Evolutionary conservation across 305 asterid genomes (phyloP), one percentile per base, ranked within the genome.

Genomic region (Fraxinus floribunda): DNA sequence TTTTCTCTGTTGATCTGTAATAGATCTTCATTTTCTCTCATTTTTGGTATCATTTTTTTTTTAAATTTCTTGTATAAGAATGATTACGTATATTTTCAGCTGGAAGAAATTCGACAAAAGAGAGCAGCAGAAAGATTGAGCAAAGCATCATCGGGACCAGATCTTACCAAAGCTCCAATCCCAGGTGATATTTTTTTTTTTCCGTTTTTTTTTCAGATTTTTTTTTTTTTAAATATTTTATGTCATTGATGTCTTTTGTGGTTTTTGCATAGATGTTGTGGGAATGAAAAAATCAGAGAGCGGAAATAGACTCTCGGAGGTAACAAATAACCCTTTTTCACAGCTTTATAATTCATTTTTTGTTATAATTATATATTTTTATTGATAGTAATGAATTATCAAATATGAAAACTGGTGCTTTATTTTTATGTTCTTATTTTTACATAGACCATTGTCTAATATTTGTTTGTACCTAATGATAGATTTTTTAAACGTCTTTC

Each of bases 101-200:
- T 94, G 92, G 98, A 92, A 83, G 99, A 94, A 77, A 96, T 96
- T 93, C 97, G 99, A 16, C 98, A 89, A 87, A 96, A 92, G 89
- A 93, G 99, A 82, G 98, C 98, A 1, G 98, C 97, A 29, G 97
- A 93, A 86, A 87, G 94, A 83, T 85, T 93, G 89, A 90, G 91
- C 92, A 93, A 96, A 88, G 84, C 89, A 4, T 72, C 95, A 13
- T 93, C 98, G 9, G 98, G 94, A 85, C 89, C 91, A 68, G 99
- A 94, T 96, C 97, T 96, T 79, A 52, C 89, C 81, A 87, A 86
- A 78, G 78, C 38, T 80, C 86, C 92, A 32, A 83, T 44, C 80
- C 77, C 52, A 10, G 95, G 98, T 93, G 80, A 5, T 76, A 62
- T 29, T 64, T 26, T 24, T 22, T 30, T 10, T 75, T 76, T 24